Percentiles rank a stretch among this genome's conserved stretches.
These are phyloP conservation scores for Lipomyces kockii DNA, from an alignment of 805 yeast species.

Conservation along the genomic window DNA sequence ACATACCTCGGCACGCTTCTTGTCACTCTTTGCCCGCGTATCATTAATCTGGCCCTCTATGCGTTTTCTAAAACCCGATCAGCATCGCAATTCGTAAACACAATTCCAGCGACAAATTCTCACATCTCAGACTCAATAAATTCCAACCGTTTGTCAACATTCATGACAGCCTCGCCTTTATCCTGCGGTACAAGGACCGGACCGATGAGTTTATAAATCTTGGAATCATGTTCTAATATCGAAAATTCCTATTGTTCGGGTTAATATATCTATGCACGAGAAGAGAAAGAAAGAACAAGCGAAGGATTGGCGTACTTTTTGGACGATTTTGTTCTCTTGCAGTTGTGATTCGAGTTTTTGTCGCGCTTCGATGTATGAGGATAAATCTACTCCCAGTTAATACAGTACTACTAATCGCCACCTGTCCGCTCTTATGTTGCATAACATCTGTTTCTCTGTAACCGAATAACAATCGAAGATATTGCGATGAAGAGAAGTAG, in stretches of 20 bases:
- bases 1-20: slow-evolving; percentile 56
- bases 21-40: slow-evolving; percentile 61
- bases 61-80: slow-evolving; percentile 47
- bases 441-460: no score
- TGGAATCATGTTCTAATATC: slow-evolving; percentile 65
- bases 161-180: slow-evolving; percentile 74
- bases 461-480: no score
- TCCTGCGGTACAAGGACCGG: slow-evolving; percentile 93
- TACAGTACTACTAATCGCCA: not conserved
- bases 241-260: slow-evolving; percentile 61
- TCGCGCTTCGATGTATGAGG: slow-evolving; percentile 67
- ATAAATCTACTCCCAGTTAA: slow-evolving; percentile 40
- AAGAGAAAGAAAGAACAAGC: not conserved
- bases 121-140: slow-evolving; percentile 78
- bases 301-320: slow-evolving; percentile 46
- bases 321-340: slow-evolving; percentile 91
- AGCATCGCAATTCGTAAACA: not conserved
- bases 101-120: slow-evolving; percentile 19
- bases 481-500: slow-evolving; percentile 1
- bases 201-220: slow-evolving; percentile 87
- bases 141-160: slow-evolving; percentile 87
- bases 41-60: slow-evolving; percentile 72
- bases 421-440: no score
- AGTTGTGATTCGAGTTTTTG: slow-evolving; percentile 90
- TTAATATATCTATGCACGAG: not conserved